Base-by-base conservation (phyloP, 176 grass and related monocot species). In the Musa acuminata region DNA sequence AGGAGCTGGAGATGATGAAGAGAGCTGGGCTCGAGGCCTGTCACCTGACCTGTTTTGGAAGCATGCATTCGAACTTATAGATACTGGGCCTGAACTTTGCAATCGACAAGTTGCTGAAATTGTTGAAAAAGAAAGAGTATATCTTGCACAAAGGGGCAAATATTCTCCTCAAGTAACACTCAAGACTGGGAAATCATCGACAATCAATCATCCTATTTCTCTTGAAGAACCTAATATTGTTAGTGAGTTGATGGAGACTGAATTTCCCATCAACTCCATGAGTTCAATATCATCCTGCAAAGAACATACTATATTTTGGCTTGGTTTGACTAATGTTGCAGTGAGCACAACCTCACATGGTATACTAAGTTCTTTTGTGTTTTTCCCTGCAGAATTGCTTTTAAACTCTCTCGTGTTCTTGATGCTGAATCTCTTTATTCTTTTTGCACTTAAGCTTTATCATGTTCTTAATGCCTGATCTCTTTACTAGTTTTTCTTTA, bases 1-100 rank as follows among this genome's bases (percentile, higher is more conserved):
- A n/a, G 94, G 90, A 54, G 90, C 94, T 23, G 90, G 90, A 81
- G 94, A 98, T 64, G 94, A 98, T 76, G 94, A 98, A 83, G 94
- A 98, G 75, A 98, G 94, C 68, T 98, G 94, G 94, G 87, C 94
- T 52, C 83, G 87, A 79, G 90, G 90, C 78, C 69, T 98, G 66
- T 90, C 83, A 64, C 88, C 94, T 79, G 73, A 77, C 19, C 79
- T 93, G 68, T 98, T 93, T 72, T 98, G 90, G 94, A 88, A 89
- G 68, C 80, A 98, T 88, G 81, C 82, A 64, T 98, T 87, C 66
- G 85, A 88, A 51, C 88, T 93, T 50, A 85, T 98, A 73, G 87
- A 98, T 87, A 64, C 81, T 83, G 90, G 84, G 51, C 90, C 94
- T 54, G 77, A 93, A 63, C 52, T 71, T 73, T 98, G 93, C 77